phyloP scores from a whole-genome alignment of 2,329 filamentous ascomycete genomes.

The Aspergillus sp. region DNA sequence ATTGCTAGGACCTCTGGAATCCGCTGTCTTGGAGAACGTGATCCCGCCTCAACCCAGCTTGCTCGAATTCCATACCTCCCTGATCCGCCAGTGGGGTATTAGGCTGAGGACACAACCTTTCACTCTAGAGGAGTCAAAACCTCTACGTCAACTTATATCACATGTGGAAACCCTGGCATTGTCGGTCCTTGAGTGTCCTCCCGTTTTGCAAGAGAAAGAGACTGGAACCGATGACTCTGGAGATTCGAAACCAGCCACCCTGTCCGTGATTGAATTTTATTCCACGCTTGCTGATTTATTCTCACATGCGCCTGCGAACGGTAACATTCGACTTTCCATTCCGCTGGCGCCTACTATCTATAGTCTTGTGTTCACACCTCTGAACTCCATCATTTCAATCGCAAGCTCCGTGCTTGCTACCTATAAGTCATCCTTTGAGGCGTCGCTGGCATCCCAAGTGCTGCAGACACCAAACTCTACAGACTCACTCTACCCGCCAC shows the following conservation, averaged over 20 bases:
- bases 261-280: slow-evolving; percentile 66
- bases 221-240: slow-evolving; percentile 5
- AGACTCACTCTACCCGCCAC: slow-evolving; percentile 52
- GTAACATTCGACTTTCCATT: slow-evolving; percentile 63
- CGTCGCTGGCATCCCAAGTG: slow-evolving; percentile 48
- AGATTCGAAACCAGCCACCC: slow-evolving; percentile 37
- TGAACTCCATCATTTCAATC: slow-evolving; percentile 63
- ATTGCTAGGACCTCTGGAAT: slow-evolving; percentile 42
- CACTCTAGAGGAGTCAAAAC: slow-evolving; percentile 25
- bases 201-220: slow-evolving; percentile 21
- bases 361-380: slow-evolving; percentile 65
- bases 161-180: slow-evolving; percentile 56
- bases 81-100: slow-evolving; percentile 59
- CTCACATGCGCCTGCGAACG: slow-evolving; percentile 51
- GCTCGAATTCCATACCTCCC: slow-evolving; percentile 64
- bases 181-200: slow-evolving; percentile 57
- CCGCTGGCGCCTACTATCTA: slow-evolving; percentile 70
- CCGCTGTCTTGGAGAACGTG: slow-evolving; percentile 35
- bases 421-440: slow-evolving; percentile 74
- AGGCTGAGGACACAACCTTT: slow-evolving; percentile 29
- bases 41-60: slow-evolving; percentile 57
- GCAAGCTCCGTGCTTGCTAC: slow-evolving; percentile 67
- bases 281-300: slow-evolving; percentile 61
- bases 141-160: slow-evolving; percentile 48
- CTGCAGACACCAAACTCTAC: slow-evolving; percentile 32